Evolutionary conservation across 1,284 basidiomycete genomes (phyloP).

Genomic region (Trichosporon sp.): DNA sequence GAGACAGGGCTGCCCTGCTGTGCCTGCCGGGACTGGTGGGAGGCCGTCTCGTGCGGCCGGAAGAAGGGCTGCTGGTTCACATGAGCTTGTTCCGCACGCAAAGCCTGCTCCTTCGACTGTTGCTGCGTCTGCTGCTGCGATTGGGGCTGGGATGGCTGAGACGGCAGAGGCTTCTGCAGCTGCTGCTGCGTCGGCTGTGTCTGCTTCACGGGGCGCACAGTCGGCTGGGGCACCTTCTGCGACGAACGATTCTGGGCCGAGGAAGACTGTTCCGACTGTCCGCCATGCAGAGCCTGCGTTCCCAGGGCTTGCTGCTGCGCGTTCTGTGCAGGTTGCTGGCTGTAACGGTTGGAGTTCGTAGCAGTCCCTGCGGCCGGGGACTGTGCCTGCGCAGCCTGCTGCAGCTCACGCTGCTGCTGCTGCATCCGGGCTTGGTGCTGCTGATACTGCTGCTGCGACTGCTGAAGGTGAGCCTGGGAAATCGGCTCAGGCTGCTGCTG

Average conservation of each 20-base stretch:
- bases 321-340: not conserved
- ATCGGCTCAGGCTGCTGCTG: not conserved
- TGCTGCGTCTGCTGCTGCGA: not conserved
- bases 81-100: not conserved
- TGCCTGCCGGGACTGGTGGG: not conserved
- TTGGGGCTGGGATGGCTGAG: not conserved
- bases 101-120: not conserved
- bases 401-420: slow-evolving; percentile 3
- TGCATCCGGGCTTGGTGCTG: not conserved
- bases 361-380: not conserved
- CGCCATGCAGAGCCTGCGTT: not conserved
- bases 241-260: not conserved
- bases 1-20: not conserved
- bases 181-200: not conserved
- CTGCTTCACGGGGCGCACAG: not conserved
- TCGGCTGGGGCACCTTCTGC: not conserved
- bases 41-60: not conserved
- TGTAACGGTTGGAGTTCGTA: not conserved
- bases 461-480: not conserved
- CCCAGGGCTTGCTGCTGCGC: not conserved
- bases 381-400: not conserved
- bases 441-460: slow-evolving; percentile 4
- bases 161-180: slow-evolving; percentile 13
- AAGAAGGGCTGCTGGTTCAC: slow-evolving; percentile 10
- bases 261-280: not conserved